Evolutionary conservation across 2,329 filamentous ascomycete species (phyloP).

Genomic region (Xylaria sp.): DNA sequence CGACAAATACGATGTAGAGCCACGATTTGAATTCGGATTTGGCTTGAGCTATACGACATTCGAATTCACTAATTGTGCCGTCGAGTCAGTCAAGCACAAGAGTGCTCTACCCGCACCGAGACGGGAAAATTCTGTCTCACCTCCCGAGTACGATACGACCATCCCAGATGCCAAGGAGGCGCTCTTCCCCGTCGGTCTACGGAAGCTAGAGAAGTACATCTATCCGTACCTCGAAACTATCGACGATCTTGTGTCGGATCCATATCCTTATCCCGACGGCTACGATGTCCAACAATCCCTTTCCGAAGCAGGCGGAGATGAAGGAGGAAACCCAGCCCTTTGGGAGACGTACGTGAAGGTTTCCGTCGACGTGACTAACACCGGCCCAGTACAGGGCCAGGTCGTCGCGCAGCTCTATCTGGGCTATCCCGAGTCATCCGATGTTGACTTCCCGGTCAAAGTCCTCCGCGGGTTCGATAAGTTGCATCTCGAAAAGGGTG

Average conservation of each 20-base stretch:
- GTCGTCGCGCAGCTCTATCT: slow-evolving; percentile 46
- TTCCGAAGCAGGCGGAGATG: slow-evolving; percentile 64
- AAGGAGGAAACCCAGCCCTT: slow-evolving; percentile 62
- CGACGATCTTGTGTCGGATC: slow-evolving; percentile 38
- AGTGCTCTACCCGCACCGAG: slow-evolving; percentile 35
- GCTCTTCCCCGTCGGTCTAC: slow-evolving; percentile 56
- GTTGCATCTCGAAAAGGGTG: slow-evolving; percentile 50
- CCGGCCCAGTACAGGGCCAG: slow-evolving; percentile 40
- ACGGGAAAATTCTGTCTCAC: slow-evolving; percentile 38
- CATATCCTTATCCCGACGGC: slow-evolving; percentile 49
- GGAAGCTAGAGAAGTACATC: slow-evolving; percentile 62
- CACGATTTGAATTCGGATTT: slow-evolving; percentile 81
- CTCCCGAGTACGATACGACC: slow-evolving; percentile 50
- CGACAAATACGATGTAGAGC: slow-evolving; percentile 67
- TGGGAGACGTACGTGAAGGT: slow-evolving; percentile 52
- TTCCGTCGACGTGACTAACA: slow-evolving; percentile 49
- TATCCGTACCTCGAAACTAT: slow-evolving; percentile 62
- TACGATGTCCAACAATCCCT: slow-evolving; percentile 45
- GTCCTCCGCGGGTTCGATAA: slow-evolving; percentile 73
- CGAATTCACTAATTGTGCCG: slow-evolving; percentile 49
- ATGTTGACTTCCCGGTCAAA: slow-evolving; percentile 58
- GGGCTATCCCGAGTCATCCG: slow-evolving; percentile 34
- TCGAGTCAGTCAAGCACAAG: slow-evolving; percentile 46
- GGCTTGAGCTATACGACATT: slow-evolving; percentile 80
- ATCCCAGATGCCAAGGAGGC: slow-evolving; percentile 52